phyloP scores from a whole-genome alignment of 2,329 filamentous ascomycete species.

The Alternaria longipes region DNA sequence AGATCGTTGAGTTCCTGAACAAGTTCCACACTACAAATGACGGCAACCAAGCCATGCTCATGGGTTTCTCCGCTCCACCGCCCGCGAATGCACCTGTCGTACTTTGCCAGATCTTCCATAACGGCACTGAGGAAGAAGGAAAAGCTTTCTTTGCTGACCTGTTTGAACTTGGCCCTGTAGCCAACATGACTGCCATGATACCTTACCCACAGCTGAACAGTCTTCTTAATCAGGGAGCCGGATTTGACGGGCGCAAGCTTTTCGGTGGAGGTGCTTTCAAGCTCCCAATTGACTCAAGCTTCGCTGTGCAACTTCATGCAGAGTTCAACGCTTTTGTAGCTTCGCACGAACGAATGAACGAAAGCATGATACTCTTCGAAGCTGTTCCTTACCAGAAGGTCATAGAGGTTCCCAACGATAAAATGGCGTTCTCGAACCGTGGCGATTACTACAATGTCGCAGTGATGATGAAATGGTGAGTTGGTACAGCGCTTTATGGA shows the following conservation, averaged over 20 bases:
- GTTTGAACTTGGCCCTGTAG: constrained; percentile 36
- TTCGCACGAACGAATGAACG: constrained; percentile 30
- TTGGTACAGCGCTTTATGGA: neutral
- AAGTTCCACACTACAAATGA: constrained; percentile 40
- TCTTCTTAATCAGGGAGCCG: constrained; percentile 38
- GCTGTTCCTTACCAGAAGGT: constrained; percentile 40
- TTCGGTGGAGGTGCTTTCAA: constrained; percentile 51
- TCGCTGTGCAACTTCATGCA: constrained; percentile 36
- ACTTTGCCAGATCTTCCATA: constrained; percentile 46
- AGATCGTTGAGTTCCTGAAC: constrained; percentile 42
- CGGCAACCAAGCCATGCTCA: constrained; percentile 41
- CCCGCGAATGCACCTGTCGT: constrained; percentile 42
- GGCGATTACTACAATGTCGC: constrained; percentile 49
- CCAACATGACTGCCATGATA: constrained; percentile 36
- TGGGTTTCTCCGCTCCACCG: constrained; percentile 41
- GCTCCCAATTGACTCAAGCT: constrained; percentile 37
- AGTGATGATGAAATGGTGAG: constrained; percentile 44
- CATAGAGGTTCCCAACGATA: constrained; percentile 33
- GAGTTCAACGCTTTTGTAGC: constrained; percentile 42
- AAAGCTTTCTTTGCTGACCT: constrained; percentile 39
- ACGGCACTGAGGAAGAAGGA: constrained; percentile 45
- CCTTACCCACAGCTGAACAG: constrained; percentile 48
- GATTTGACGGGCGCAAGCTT: constrained; percentile 50
- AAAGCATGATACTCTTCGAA: constrained; percentile 45
- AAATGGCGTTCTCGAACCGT: constrained; percentile 40